Evolutionary conservation across 768 basidiomycete species (phyloP).

Genomic region (Lentinula aciculospora): DNA sequence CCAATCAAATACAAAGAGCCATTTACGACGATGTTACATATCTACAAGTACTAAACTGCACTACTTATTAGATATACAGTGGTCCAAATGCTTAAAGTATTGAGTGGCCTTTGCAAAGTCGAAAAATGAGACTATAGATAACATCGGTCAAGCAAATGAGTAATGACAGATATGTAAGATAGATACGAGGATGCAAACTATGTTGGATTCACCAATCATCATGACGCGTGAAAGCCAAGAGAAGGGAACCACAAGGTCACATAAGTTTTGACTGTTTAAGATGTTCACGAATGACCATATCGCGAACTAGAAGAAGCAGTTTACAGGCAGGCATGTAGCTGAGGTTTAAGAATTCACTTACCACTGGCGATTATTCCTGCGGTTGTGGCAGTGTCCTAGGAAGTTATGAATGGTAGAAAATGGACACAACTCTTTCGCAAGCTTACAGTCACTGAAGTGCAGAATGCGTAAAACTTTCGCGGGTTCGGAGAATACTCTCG

Average conservation of each 20-base stretch:
- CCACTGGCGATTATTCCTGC: constrained; percentile 74
- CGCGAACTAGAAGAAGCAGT: constrained; percentile 45
- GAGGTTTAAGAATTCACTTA: constrained; percentile 23
- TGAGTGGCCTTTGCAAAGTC: neutral
- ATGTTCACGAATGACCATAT: constrained; percentile 79
- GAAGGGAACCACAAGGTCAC: constrained; percentile 23
- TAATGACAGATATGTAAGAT: neutral
- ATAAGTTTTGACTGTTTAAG: constrained; percentile 68
- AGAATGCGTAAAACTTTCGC: constrained; percentile 74
- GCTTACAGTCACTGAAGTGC: constrained; percentile 67
- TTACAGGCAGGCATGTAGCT: neutral
- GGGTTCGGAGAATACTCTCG: constrained; percentile 70
- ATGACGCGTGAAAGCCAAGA: neutral
- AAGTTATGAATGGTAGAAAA: neutral
- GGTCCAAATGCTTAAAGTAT: neutral
- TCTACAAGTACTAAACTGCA: neutral
- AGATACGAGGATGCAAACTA: neutral
- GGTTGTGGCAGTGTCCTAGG: constrained; percentile 63
- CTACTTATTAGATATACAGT: neutral
- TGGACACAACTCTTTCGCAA: neutral
- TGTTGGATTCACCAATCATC: too few species aligned
- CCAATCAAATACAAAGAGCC: too few species aligned
- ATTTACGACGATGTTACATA: too few species aligned
- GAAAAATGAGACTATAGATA: neutral
- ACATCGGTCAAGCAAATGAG: neutral